Evolutionary conservation across 2,329 filamentous ascomycete genomes (phyloP), one percentile per base, ranked within the genome.

Genomic region (Penicillium concentricum): DNA sequence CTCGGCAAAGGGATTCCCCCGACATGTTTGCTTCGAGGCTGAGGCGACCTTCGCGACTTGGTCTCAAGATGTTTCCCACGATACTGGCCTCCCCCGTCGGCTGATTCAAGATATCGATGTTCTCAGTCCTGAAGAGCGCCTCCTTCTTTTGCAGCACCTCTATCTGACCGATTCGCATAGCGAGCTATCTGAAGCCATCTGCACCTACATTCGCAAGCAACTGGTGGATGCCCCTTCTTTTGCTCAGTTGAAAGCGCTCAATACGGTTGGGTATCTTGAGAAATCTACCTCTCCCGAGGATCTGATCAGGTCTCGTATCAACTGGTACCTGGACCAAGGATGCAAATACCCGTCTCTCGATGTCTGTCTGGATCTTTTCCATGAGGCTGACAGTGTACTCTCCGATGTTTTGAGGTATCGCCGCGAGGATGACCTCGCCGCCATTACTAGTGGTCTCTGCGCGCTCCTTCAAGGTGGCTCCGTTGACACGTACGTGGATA

Each of bases 401-500:
- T 62, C 60, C 5, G 41, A 59, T 16, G 61, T 75, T 2, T 50
- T 75, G 28, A 66, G 64, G 43, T 57, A 66, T 2, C 67, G 69
- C 20, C 67, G 66, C 6, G 71, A 73, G 46, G 51, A 58, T 5
- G 69, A 73, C 30, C 72, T 81, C 42, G 72, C 72, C 26, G 60
- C 56, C 0, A 66, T 81, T n/a, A 72, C 70, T 2, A 66, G 68
- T 15, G 69, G 71, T 7, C 66, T 82, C 1, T 68, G 73, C 8
- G 59, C 69, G 4, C 66, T 76, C 22, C 41, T 72, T 2, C 57
- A 70, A 39, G 65, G 63, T 28, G 66, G 66, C 12, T 58, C 64
- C 5, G 68, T 81, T n/a, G 76, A 82, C 62, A 64, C 78, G 16
- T 76, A 78, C 56, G 74, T 79, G 0, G 84, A 87, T 61, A 77